phyloP scores from a whole-genome alignment of 2,329 filamentous ascomycete genomes.

The Aschersonia sp. region DNA sequence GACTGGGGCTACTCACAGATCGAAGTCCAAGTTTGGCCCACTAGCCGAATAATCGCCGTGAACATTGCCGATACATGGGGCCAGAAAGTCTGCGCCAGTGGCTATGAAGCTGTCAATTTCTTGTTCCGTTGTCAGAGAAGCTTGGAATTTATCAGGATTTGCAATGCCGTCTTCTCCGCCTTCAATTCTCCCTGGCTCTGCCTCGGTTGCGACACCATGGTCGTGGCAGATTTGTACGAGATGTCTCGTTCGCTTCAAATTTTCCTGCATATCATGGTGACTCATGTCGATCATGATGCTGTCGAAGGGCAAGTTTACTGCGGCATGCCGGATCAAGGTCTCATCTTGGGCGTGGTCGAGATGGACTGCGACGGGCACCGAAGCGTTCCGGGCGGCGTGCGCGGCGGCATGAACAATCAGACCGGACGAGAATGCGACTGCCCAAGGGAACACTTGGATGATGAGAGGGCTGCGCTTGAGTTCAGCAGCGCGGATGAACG shows the following conservation, averaged over 20 bases:
- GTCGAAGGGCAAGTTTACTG: conserved; percentile 45
- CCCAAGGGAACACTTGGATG: conserved; percentile 62
- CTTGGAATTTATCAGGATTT: conserved; percentile 31
- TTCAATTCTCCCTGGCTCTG: conserved; percentile 51
- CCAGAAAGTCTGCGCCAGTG: conserved; percentile 62
- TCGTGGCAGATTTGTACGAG: conserved; percentile 46
- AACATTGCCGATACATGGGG: conserved; percentile 63
- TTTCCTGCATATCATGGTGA: conserved; percentile 57
- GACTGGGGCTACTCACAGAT: conserved; percentile 9
- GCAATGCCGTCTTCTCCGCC: conserved; percentile 57
- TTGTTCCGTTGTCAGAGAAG: conserved; percentile 48
- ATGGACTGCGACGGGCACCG: conserved; percentile 46
- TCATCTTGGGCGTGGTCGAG: conserved; percentile 53
- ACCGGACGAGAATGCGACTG: conserved; percentile 43
- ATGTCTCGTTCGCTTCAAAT: conserved; percentile 47
- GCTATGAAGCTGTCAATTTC: conserved; percentile 56
- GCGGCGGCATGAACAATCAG: conserved; percentile 36
- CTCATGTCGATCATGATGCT: conserved; percentile 68
- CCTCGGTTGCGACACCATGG: conserved; percentile 51
- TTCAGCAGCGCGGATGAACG: conserved; percentile 53
- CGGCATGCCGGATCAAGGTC: conserved; percentile 40
- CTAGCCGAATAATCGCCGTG: conserved; percentile 58
- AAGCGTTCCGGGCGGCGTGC: conserved; percentile 36
- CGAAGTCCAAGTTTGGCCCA: conserved; percentile 46
- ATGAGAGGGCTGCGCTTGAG: conserved; percentile 49